Percentiles rank a stretch among this genome's conserved stretches.
These are phyloP conservation scores for Podospora anserina DNA, from an alignment of 495 filamentous ascomycete genomes.

Conservation along the genomic window DNA sequence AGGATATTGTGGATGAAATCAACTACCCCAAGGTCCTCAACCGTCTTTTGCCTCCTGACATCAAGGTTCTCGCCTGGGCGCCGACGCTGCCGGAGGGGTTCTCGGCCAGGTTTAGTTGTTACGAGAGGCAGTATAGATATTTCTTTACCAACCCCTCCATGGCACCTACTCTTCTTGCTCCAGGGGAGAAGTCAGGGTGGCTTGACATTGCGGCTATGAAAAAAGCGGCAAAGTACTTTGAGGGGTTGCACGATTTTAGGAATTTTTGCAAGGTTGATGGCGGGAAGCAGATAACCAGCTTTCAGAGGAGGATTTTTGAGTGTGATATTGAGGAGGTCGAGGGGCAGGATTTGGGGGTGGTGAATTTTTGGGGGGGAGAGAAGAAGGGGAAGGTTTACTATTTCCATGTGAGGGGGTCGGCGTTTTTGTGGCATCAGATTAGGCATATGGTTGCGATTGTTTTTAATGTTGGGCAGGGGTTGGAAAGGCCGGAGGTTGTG, in stretches of 20 bases:
- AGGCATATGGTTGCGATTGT: conserved; percentile 83
- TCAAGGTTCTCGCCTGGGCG: conserved; percentile 90
- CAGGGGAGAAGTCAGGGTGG: conserved; percentile 41
- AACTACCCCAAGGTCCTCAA: conserved; percentile 80
- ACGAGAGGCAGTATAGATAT: conserved; percentile 84
- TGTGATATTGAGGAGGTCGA: conserved; percentile 71
- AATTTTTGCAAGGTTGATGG: conserved; percentile 94
- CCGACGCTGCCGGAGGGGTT: conserved; percentile 73
- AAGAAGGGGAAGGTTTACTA: conserved; percentile 69
- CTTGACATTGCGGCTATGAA: conserved; percentile 86
- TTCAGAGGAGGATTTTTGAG: conserved; percentile 69
- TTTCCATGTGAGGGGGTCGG: conserved; percentile 82
- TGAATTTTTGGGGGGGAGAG: conserved; percentile 33
- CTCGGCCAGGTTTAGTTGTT: conserved; percentile 89
- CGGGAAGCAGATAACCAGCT: conserved; percentile 80
- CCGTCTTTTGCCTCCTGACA: conserved; percentile 81
- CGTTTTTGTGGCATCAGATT: conserved; percentile 98
- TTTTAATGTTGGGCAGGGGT: conserved; percentile 86
- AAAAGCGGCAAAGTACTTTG: conserved; percentile 69
- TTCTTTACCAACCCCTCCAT: conserved; percentile 96
- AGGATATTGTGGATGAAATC: conserved; percentile 76
- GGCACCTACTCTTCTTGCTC: conserved; percentile 49
- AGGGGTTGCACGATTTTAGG: conserved; percentile 88
- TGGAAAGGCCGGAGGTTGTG: conserved; percentile 72
- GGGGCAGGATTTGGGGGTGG: conserved; percentile 49